These are phyloP conservation scores for Clonostachys rosea DNA, from an alignment of 2,329 filamentous ascomycete genomes.

Conservation along the genomic window DNA sequence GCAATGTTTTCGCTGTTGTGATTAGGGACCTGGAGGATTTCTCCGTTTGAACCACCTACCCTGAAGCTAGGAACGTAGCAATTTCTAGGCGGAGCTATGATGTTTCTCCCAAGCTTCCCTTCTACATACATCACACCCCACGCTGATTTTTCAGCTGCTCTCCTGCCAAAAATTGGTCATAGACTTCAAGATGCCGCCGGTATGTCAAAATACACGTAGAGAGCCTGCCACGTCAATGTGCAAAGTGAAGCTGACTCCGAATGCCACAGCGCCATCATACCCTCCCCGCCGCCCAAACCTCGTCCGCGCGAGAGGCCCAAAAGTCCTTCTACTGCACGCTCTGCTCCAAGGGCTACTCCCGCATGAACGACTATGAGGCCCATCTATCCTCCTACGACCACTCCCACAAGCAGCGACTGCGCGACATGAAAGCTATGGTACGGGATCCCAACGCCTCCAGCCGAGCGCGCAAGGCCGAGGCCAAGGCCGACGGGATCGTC, in stretches of 20 bases:
- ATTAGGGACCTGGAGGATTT: too few relatives aligned
- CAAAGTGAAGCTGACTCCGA: background rate
- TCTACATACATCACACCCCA: too few relatives aligned
- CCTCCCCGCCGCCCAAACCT: slow-evolving; percentile 52
- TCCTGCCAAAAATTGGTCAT: too few relatives aligned
- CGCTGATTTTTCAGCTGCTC: too few relatives aligned
- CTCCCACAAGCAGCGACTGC: slow-evolving; percentile 84
- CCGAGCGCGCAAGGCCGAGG: slow-evolving; percentile 65
- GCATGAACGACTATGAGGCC: slow-evolving; percentile 94
- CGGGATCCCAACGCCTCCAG: slow-evolving; percentile 63
- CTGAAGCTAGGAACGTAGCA: too few relatives aligned
- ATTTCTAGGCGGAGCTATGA: too few relatives aligned
- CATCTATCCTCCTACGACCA: slow-evolving; percentile 95
- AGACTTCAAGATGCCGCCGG: too few relatives aligned
- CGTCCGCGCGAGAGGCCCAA: slow-evolving; percentile 68
- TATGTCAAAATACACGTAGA: too few relatives aligned
- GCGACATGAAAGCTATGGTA: slow-evolving; percentile 83
- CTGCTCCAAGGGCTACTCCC: slow-evolving; percentile 90
- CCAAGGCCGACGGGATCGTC: slow-evolving; percentile 64
- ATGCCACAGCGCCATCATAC: slow-evolving; percentile 51
- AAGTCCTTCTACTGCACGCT: slow-evolving; percentile 81
- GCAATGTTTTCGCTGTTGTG: too few relatives aligned
- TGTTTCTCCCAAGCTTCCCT: too few relatives aligned
- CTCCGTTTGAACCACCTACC: too few relatives aligned
- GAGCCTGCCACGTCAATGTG: too few relatives aligned